These are phyloP conservation scores for Suillus subluteus DNA, from an alignment of 768 basidiomycete genomes.

Conservation along the genomic window DNA sequence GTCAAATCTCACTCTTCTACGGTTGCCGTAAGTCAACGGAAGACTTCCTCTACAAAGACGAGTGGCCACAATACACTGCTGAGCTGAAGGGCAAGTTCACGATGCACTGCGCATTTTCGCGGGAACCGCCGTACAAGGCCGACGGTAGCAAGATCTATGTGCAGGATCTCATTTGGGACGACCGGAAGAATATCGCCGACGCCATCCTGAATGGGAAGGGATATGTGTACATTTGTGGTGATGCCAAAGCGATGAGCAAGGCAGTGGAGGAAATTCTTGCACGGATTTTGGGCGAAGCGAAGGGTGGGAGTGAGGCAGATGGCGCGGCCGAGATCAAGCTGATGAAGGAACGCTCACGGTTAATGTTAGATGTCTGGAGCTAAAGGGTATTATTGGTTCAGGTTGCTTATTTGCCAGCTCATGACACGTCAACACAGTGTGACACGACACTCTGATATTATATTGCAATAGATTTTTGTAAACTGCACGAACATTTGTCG, in stretches of 20 bases:
- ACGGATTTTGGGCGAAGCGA: conserved; percentile 86
- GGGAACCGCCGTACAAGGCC: conserved; percentile 81
- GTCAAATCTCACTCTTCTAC: conserved; percentile 91
- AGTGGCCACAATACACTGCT: conserved; percentile 87
- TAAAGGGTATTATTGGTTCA: conserved; percentile 36
- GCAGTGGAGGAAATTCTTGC: conserved; percentile 90
- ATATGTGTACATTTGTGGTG: conserved; percentile 97
- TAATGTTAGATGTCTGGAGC: conserved; percentile 91
- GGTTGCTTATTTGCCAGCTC: not conserved
- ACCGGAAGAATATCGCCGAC: conserved; percentile 80
- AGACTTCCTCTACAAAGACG: conserved; percentile 94
- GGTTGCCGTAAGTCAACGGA: conserved; percentile 89
- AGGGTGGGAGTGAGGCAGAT: conserved; percentile 89
- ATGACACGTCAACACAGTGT: not conserved
- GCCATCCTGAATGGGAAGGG: conserved; percentile 93
- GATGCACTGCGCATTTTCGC: conserved; percentile 89
- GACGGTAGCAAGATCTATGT: conserved; percentile 98
- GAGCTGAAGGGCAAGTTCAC: conserved; percentile 93
- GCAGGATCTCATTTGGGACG: conserved; percentile 94
- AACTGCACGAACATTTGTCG: conserved; percentile 6
- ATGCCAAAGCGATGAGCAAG: conserved; percentile 96
- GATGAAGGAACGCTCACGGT: conserved; percentile 90
- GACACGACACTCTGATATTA: not conserved
- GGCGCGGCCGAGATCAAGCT: conserved; percentile 91
- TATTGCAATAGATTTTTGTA: conserved; percentile 10